Evolutionary conservation across 1,284 basidiomycete species (phyloP).

Genomic region (Coniferiporia sulphurascens): DNA sequence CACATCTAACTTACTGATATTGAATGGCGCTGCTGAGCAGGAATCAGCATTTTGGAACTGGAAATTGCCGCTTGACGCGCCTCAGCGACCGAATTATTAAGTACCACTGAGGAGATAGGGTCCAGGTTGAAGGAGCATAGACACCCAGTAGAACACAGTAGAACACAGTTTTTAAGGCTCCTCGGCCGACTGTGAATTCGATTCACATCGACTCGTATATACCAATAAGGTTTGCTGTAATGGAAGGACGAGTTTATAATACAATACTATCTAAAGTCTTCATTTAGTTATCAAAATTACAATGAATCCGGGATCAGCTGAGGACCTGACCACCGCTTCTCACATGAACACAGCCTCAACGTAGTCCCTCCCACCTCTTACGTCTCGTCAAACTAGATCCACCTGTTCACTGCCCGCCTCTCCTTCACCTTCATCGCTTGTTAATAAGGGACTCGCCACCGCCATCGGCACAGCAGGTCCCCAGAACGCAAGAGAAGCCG

Average conservation of each 20-base stretch:
- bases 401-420: background rate
- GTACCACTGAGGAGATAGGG: too few relatives aligned
- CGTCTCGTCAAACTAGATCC: background rate
- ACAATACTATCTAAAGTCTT: background rate
- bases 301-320: background rate
- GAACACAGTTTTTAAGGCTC: too few relatives aligned
- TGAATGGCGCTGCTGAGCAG: too few relatives aligned
- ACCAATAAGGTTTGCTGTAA: background rate
- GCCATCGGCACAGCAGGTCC: background rate
- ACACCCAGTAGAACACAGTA: too few relatives aligned
- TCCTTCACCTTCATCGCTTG: background rate
- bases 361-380: too few relatives aligned
- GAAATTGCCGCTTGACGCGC: too few relatives aligned
- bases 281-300: background rate
- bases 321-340: background rate
- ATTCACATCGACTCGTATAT: too few relatives aligned
- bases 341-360: background rate
- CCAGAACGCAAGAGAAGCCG: slow-evolving; percentile 4
- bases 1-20: too few relatives aligned
- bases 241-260: background rate
- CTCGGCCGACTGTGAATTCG: too few relatives aligned
- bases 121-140: too few relatives aligned
- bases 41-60: too few relatives aligned
- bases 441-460: background rate
- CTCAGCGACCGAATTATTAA: too few relatives aligned